Base-by-base conservation (phyloP, 768 basidiomycete species). In the Boletus eberwhitei region DNA sequence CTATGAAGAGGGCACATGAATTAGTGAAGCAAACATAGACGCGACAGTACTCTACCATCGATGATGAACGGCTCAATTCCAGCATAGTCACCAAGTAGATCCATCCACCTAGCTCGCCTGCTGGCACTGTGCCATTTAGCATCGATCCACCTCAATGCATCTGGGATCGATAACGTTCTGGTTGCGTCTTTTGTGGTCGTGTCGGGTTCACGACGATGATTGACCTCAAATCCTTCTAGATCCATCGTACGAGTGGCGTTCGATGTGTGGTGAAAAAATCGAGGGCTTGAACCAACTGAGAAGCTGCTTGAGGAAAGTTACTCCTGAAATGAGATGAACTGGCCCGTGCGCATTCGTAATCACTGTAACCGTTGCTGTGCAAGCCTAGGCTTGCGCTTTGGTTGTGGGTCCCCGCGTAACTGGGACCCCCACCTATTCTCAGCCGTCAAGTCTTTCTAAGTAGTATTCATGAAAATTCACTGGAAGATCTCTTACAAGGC, bases 71-170 rank as follows among this genome's bases (percentile, higher is more conserved):
- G 75, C 62, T 88, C 87, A 35, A 64, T 77, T 2, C 87, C 87
- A 21, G 83, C 86, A 64, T 86, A 88, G 62, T 86, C 87, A 4
- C 85, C 85, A 29, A 88, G 69, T 9, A 88, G 73, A 65, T 88
- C 86, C 85, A 88, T 87, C 82, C 79, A 81, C 53, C 81, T 64
- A 13, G 74, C 77, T 26, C 63, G 55, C 53, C 73, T 69, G 62
- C 67, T 70, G 26, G 68, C 64, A 29, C 65, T 58, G 55, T 75
- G 79, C 79, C 79, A 81, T 42, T 53, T 53, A 14, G 54, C 57
- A 58, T 78, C 75, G 8, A 78, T 50, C 50, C 59, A 58, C 19
- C 59, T 51, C 16, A 77, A 50, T 2, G 74, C 68, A 14, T 63
- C 47, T 13, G 49, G 17, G 16, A 64, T 40, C 36, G 67, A 63